Conservation (phyloP, 2,329 filamentous ascomycete genomes). For the Herpomyces periplanetae region DNA sequence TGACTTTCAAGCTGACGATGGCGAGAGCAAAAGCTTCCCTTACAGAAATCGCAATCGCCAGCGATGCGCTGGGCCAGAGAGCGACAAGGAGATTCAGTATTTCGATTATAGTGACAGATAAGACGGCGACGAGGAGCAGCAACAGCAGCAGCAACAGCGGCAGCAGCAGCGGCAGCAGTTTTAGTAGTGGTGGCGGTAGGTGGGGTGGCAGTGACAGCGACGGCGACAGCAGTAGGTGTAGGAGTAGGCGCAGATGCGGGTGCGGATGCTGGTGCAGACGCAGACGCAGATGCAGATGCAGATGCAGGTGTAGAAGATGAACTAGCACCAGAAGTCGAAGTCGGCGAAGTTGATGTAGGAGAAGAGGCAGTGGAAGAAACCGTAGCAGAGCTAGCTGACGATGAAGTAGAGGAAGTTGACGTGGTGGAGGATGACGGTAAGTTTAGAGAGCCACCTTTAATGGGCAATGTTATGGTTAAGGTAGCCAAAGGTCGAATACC, state of each 20-base stretch:
- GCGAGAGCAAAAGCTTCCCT: conserved; percentile 71
- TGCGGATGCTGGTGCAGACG: neutral
- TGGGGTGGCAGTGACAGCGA: no score
- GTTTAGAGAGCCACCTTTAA: conserved; percentile 14
- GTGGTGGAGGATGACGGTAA: conserved; percentile 16
- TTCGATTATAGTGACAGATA: neutral
- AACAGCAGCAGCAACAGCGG: neutral
- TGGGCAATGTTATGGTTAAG: conserved; percentile 9
- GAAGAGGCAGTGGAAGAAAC: conserved; percentile 14
- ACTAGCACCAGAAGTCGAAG: conserved; percentile 12
- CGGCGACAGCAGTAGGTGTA: neutral
- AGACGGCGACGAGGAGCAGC: neutral
- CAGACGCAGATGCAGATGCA: conserved; percentile 12
- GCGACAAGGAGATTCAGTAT: conserved; percentile 17
- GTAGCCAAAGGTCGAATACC: conserved; percentile 7
- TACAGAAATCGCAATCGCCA: conserved; percentile 80
- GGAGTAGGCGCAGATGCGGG: neutral
- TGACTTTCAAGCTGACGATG: conserved; percentile 79
- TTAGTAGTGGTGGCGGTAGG: neutral
- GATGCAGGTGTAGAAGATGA: conserved; percentile 14
- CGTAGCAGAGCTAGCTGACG: conserved; percentile 15
- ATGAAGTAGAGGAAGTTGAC: conserved; percentile 14
- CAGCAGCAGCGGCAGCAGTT: neutral
- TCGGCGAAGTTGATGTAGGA: conserved; percentile 10
- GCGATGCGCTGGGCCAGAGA: conserved; percentile 64